These are phyloP conservation scores for Trichomonas tenax DNA, from an alignment of 208 protist species.

Conservation along the genomic window DNA sequence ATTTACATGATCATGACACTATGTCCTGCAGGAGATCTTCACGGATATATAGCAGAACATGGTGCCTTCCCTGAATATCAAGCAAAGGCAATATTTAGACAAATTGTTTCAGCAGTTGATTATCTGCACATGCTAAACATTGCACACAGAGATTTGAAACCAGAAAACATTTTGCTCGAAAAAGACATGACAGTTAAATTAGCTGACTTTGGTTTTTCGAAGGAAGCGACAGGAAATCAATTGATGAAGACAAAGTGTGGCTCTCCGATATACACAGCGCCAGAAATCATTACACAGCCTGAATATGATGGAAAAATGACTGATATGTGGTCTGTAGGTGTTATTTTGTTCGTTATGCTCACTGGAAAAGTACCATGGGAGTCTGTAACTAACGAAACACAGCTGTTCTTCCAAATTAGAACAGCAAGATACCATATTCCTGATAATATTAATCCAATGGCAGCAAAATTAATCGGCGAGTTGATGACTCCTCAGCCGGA, in stretches of 20 bases:
- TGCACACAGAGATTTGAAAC: neutral
- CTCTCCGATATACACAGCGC: neutral
- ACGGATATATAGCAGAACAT: neutral
- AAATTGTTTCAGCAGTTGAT: neutral
- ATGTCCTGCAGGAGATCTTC: neutral
- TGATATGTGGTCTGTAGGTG: neutral
- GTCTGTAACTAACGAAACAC: neutral
- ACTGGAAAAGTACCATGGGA: neutral
- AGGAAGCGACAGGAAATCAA: neutral
- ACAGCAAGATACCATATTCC: neutral
- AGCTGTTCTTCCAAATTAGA: neutral
- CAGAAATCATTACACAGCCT: neutral
- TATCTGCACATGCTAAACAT: neutral
- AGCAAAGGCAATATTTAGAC: neutral
- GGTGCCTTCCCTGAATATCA: neutral
- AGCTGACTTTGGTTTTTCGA: constrained; percentile 7
- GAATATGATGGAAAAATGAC: neutral
- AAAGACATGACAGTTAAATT: neutral
- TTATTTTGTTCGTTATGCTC: neutral
- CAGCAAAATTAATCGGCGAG: neutral
- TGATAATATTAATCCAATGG: neutral
- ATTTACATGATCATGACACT: neutral
- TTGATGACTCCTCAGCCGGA: neutral
- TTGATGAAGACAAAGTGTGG: neutral
- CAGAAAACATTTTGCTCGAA: neutral